Evolutionary conservation across 2,329 filamentous ascomycete genomes (phyloP).

Genomic region (Fusarium nurragi): DNA sequence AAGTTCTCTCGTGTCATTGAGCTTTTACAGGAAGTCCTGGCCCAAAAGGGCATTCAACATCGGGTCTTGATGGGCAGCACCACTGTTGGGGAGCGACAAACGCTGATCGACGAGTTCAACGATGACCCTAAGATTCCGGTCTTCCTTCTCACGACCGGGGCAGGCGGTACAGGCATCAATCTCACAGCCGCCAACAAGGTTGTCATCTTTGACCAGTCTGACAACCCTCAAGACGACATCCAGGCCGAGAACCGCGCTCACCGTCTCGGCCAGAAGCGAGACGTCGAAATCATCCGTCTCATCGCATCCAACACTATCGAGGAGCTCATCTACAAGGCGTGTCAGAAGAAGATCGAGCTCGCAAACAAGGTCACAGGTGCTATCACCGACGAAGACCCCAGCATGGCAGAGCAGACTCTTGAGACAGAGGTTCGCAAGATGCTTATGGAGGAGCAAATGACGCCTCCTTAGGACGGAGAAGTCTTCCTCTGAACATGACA

Average conservation of each 20-base stretch:
- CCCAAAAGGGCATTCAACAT: slow-evolving; percentile 76
- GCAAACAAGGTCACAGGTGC: slow-evolving; percentile 69
- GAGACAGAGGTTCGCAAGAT: slow-evolving; percentile 58
- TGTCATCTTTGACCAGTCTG: slow-evolving; percentile 95
- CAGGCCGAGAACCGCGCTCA: slow-evolving; percentile 98
- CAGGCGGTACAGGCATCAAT: slow-evolving; percentile 97
- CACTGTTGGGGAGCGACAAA: slow-evolving; percentile 82
- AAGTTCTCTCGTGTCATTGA: slow-evolving; percentile 94
- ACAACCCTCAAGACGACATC: slow-evolving; percentile 98
- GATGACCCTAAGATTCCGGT: slow-evolving; percentile 80
- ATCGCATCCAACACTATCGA: slow-evolving; percentile 87
- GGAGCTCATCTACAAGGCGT: slow-evolving; percentile 90
- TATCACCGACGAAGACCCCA: slow-evolving; percentile 44
- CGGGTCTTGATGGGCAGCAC: slow-evolving; percentile 89
- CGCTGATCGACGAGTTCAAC: slow-evolving; percentile 88
- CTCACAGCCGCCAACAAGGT: slow-evolving; percentile 96
- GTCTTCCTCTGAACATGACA: slow-evolving; percentile 10
- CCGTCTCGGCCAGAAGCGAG: slow-evolving; percentile 87
- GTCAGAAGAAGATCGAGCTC: slow-evolving; percentile 90
- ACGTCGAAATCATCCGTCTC: slow-evolving; percentile 89
- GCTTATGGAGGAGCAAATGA: slow-evolving; percentile 53
- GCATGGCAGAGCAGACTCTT: slow-evolving; percentile 49
- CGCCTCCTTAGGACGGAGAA: slow-evolving; percentile 49
- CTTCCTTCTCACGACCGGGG: slow-evolving; percentile 92
- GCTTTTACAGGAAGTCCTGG: slow-evolving; percentile 84